These are phyloP conservation scores for Glycyrrhiza uralensis DNA, from an alignment of 306 rosid genomes.

Conservation along the genomic window DNA sequence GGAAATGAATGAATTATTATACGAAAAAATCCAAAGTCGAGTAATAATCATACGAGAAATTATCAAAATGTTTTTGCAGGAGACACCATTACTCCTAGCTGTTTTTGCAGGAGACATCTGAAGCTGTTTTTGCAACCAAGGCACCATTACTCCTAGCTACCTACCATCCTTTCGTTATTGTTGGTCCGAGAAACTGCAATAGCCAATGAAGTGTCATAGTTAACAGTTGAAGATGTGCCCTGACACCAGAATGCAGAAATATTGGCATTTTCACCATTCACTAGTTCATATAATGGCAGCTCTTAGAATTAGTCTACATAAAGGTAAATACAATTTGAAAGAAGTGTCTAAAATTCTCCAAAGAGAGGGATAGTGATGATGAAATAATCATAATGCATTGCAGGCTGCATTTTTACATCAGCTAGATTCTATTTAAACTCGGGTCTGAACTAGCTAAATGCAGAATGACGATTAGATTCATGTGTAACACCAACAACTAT, in stretches of 20 bases:
- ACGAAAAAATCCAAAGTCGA: not conserved
- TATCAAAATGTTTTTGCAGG: constrained; percentile 89
- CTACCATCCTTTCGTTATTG: no score
- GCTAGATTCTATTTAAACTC: no score
- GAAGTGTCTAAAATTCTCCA: not conserved
- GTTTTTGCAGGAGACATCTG: no score
- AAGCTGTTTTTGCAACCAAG: no score
- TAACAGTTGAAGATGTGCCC: constrained; percentile 90
- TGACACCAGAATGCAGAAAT: constrained; percentile 35
- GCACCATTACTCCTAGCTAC: no score
- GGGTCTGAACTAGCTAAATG: no score
- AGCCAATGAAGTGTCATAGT: constrained; percentile 64
- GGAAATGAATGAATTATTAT: not conserved
- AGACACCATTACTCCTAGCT: constrained; percentile 74
- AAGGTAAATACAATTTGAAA: not conserved
- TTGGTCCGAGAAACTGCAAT: constrained; percentile 62
- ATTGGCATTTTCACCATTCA: constrained; percentile 25
- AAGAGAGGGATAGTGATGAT: no score
- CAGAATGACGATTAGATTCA: no score
- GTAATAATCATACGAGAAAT: constrained; percentile 61
- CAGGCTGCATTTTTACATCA: no score
- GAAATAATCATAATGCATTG: no score
- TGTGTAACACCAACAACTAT: no score
- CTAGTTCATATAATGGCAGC: not conserved
- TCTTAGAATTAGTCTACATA: not conserved